These are phyloP conservation scores for Alternaria ventricosa DNA, from an alignment of 2,329 filamentous ascomycete species.

Conservation along the genomic window DNA sequence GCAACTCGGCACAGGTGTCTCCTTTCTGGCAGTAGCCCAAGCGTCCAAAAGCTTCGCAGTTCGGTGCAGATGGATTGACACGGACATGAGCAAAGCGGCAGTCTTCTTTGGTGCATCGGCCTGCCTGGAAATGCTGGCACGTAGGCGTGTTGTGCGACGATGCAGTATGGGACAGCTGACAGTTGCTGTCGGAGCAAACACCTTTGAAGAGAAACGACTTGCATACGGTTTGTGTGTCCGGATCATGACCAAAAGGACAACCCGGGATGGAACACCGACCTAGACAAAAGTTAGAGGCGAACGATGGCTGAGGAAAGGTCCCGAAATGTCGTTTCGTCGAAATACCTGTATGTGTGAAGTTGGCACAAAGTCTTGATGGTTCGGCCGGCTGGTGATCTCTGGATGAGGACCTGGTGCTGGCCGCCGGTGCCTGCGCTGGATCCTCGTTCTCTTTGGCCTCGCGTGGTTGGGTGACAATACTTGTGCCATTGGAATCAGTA, in stretches of 20 bases:
- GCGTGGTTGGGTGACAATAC: conserved; percentile 2
- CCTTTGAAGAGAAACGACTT: conserved; percentile 83
- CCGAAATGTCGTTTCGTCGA: conserved; percentile 14
- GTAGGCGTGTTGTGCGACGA: conserved; percentile 83
- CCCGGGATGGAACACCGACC: conserved; percentile 85
- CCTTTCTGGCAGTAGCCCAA: conserved; percentile 91
- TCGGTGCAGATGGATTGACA: conserved; percentile 75
- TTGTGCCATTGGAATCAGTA: conserved; percentile 16
- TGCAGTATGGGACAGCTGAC: conserved; percentile 89
- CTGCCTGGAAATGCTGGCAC: conserved; percentile 88
- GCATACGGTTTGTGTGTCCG: conserved; percentile 86
- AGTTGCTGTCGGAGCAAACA: conserved; percentile 77
- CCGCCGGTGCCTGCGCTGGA: background rate
- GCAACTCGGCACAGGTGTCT: conserved; percentile 76
- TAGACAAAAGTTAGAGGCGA: conserved; percentile 26
- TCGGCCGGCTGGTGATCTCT: conserved; percentile 13
- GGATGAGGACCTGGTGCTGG: conserved; percentile 1
- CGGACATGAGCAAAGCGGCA: conserved; percentile 88
- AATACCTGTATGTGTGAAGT: conserved; percentile 45
- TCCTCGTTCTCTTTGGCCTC: background rate
- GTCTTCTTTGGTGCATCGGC: conserved; percentile 83
- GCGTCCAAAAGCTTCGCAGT: conserved; percentile 84
- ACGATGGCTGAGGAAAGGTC: background rate
- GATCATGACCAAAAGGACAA: conserved; percentile 85
- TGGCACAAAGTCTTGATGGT: conserved; percentile 27